Evolutionary conservation across 352 stramenopile species (phyloP), one percentile per base, ranked within the genome.

Genomic region (Phytophthora nicotianae): DNA sequence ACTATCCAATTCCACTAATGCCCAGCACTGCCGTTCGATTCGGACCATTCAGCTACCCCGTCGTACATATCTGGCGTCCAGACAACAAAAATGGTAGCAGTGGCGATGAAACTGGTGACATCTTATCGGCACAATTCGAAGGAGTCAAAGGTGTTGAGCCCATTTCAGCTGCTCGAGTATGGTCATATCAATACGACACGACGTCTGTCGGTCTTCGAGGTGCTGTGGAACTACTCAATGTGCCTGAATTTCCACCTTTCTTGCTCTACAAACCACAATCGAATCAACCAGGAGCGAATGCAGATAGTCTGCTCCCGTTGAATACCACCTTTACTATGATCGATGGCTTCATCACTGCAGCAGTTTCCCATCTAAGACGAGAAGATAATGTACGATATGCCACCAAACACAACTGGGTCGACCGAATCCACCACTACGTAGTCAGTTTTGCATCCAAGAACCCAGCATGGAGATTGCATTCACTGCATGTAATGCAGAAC

Each of bases 11-110:
- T 0, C 29, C 54, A 3, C 62, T 69, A 5, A 75, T 69, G 20
- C 77, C 77, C 2, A 65, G 50, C 24, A 68, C 68, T 1, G 62
- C 51, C 0, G 65, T 75, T 24, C 66, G 50, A 14, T 89, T 81
- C 35, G 79, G 75, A 6, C 77, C 77, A 3, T 87, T 81, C 52
- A 72, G 65, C 20, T 88, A 88, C 29, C 75, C 68, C 0, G 53
- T 87, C 16, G 40, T 55, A 4, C 77, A 86, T n/a, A 68, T 86
- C 9, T 46, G 21, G 16, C 56, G 50, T 17, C 10, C 16, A 5
- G 32, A 24, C 26, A 59, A 64, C 20, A 7, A 19, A 23, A 65
- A n/a, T n/a, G n/a, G n/a, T 43, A 23, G 37, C n/a, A 4, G 4
- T 33, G 27, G 8, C 27, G 8, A 33, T 11, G 27, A 11, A 33